A percentile compares a stretch with the other conserved stretches of the same genome.
Evolutionary conservation across 2,329 filamentous ascomycete species (phyloP).

Genomic region (Furcasterigmium sp.): DNA sequence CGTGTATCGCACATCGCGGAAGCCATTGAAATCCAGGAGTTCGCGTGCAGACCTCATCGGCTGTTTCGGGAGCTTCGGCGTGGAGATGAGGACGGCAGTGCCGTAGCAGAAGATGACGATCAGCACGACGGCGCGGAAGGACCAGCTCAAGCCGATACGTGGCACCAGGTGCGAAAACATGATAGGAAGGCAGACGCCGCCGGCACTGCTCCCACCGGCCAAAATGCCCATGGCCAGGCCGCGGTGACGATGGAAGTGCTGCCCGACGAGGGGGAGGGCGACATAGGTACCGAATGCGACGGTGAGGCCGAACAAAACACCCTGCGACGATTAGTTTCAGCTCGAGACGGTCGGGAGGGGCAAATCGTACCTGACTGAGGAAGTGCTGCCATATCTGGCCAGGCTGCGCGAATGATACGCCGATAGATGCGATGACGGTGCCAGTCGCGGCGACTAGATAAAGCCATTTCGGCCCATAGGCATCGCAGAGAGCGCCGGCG

Average conservation of each 20-base stretch:
- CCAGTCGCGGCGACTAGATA: constrained; percentile 6
- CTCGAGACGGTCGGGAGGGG: neutral
- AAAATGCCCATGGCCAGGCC: constrained; percentile 22
- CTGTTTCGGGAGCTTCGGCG: constrained; percentile 20
- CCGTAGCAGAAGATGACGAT: constrained; percentile 30
- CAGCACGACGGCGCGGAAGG: constrained; percentile 37
- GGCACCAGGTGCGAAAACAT: constrained; percentile 34
- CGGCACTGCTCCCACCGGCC: constrained; percentile 11
- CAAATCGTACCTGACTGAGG: constrained; percentile 20
- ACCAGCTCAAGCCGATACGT: constrained; percentile 50
- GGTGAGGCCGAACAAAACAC: constrained; percentile 14
- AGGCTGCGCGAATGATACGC: constrained; percentile 7
- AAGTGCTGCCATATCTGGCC: constrained; percentile 29
- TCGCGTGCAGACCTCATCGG: constrained; percentile 3
- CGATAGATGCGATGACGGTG: constrained; percentile 4
- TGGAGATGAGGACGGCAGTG: constrained; percentile 25
- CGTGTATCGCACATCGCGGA: constrained; percentile 6
- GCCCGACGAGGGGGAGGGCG: constrained; percentile 13
- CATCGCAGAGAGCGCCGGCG: constrained; percentile 34
- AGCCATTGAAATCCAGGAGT: constrained; percentile 7
- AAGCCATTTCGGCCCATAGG: constrained; percentile 10
- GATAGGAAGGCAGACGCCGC: constrained; percentile 14
- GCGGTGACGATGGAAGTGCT: constrained; percentile 29
- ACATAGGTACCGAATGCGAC: constrained; percentile 8
- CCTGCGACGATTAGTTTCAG: constrained; percentile 8